These are phyloP conservation scores for Ophiocordyceps camponoti-floridani DNA, from an alignment of 2,329 filamentous ascomycete genomes.

Conservation along the genomic window DNA sequence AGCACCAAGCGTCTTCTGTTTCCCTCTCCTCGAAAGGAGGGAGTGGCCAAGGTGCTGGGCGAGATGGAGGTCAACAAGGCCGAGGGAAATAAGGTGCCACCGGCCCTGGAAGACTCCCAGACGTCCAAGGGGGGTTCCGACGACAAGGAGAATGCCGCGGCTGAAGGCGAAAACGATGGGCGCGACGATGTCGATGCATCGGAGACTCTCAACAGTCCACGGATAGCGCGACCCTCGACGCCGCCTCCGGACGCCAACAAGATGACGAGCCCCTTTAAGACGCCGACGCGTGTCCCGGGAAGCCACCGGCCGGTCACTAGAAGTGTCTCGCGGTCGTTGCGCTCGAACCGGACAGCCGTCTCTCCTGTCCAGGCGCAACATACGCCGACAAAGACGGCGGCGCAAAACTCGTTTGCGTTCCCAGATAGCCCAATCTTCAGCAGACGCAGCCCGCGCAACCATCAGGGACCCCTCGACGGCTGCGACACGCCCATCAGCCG, in stretches of 20 bases:
- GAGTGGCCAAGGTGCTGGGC: conserved; percentile 41
- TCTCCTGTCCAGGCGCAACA: conserved; percentile 27
- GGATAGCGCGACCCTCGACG: conserved; percentile 26
- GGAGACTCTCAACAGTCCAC: conserved; percentile 45
- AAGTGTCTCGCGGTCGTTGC: conserved; percentile 39
- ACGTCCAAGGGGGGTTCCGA: conserved; percentile 12
- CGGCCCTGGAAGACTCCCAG: conserved; percentile 20
- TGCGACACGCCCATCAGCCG: conserved; percentile 41
- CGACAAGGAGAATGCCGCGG: conserved; percentile 27
- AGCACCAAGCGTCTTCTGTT: conserved; percentile 55
- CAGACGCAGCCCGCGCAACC: conserved; percentile 24
- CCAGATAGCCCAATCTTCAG: conserved; percentile 17
- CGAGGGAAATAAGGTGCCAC: conserved; percentile 3
- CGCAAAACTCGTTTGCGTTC: conserved; percentile 11
- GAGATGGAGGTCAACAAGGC: conserved; percentile 37
- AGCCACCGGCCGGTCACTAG: conserved; percentile 43
- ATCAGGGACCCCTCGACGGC: conserved; percentile 18
- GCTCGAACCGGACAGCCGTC: conserved; percentile 22
- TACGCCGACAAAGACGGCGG: conserved; percentile 29
- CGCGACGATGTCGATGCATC: conserved; percentile 32
- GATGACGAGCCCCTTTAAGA: conserved; percentile 35
- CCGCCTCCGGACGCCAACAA: conserved; percentile 26
- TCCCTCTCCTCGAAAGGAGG: conserved; percentile 54
- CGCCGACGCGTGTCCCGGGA: conserved; percentile 42
- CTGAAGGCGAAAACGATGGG: neutral